Evolutionary conservation across 805 yeast genomes (phyloP), one percentile per base, ranked within the genome.

Genomic region (Vanderwaltozyma verrucispora): DNA sequence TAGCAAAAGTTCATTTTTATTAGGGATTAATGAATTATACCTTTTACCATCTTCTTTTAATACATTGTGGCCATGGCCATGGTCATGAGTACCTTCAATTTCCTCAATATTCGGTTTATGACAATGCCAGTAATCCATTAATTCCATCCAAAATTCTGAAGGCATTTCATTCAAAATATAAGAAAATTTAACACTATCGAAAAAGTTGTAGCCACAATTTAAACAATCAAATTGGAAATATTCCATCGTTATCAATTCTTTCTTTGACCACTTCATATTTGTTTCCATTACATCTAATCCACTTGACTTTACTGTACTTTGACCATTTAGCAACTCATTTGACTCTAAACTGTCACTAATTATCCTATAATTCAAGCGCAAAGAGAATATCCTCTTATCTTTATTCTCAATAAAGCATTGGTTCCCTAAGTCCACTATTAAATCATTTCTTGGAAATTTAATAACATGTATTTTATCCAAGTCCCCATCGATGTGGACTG

Each of bases 61-160:
- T n/a, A n/a, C n/a, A n/a, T n/a, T n/a, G n/a, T n/a, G n/a, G n/a
- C 23, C 23, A 21, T 21, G 23, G 9, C 9, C 40, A 35, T 30
- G 53, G 47, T 41, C 40, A n/a, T 43, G 47, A 24, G 9, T 9
- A 15, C 14, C 23, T 7, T 21, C 23, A 21, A 7, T 21, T 21
- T 7, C 7, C 19, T 23, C 9, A 19, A 41, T 42, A 30, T 60
- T 56, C 0, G 94, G 94, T 49, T 80, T 81, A 53, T 89, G 96
- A 54, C 98, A 89, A 56, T 89, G 96, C 98, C 98, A 89, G 46
- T 81, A 82, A 40, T 89, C 97, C 94, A 89, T 81, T 71, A 92
- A 64, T 54, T 89, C 98, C 12, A 80, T 75, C 98, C 98, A 89
- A 34, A 75, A 65, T 51, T 87, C 96, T 1, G 94, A 81, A 0